phyloP scores from a whole-genome alignment of 164 flowering plant genomes.

The grape (Vitis vinifera) region DNA sequence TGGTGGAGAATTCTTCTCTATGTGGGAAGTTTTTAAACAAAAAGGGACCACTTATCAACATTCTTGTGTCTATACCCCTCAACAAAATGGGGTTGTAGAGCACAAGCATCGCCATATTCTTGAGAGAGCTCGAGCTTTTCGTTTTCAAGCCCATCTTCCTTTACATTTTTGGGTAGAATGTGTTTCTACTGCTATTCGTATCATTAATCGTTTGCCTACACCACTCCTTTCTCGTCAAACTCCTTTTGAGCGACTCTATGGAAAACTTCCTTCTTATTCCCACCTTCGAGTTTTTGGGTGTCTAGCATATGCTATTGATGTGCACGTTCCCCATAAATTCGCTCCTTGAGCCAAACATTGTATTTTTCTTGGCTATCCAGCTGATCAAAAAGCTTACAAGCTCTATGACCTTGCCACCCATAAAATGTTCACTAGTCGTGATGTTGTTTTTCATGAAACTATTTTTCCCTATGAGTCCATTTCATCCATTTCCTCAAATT shows the following conservation, averaged over 20 bases:
- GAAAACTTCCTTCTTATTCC: neutral
- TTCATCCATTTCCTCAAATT: no score
- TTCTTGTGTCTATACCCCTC: neutral
- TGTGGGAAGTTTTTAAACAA: no score
- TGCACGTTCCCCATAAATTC: slow-evolving; percentile 5
- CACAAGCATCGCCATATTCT: slow-evolving; percentile 12
- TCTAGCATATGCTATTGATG: neutral
- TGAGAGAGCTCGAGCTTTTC: slow-evolving; percentile 5
- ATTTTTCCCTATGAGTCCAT: neutral
- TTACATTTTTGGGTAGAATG: slow-evolving; percentile 11
- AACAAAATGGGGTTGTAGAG: slow-evolving; percentile 13
- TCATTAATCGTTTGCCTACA: slow-evolving; percentile 8
- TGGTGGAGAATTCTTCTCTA: no score
- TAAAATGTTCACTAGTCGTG: neutral
- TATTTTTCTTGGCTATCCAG: slow-evolving; percentile 18
- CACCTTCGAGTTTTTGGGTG: slow-evolving; percentile 5
- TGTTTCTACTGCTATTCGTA: neutral
- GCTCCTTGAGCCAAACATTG: neutral
- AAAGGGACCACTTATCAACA: no score
- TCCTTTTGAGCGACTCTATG: no score
- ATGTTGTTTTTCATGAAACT: no score
- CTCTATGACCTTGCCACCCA: slow-evolving; percentile 10
- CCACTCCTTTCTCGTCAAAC: neutral
- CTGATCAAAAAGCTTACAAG: slow-evolving; percentile 10
- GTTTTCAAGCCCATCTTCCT: slow-evolving; percentile 9